Conservation (phyloP, 2,329 filamentous ascomycete genomes). For the Penicillium sp. region DNA sequence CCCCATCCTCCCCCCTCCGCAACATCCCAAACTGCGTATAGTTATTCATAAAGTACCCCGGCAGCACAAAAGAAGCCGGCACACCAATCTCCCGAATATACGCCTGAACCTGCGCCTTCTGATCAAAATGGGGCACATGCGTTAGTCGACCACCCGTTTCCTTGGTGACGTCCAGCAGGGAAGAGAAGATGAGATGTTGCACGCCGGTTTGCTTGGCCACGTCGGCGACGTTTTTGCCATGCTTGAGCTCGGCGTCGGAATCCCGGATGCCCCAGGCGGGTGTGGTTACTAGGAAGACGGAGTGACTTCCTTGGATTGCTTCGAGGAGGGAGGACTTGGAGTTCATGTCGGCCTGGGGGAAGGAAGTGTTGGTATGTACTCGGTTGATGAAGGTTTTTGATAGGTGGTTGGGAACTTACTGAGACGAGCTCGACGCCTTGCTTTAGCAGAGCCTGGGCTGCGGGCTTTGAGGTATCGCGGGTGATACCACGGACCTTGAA, state of each 20-base stretch:
- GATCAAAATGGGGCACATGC: slow-evolving; percentile 52
- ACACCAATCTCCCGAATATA: slow-evolving; percentile 55
- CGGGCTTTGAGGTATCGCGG: slow-evolving; percentile 49
- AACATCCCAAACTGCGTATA: slow-evolving; percentile 23
- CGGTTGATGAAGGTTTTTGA: slow-evolving; percentile 15
- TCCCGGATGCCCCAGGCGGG: slow-evolving; percentile 40
- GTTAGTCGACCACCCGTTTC: slow-evolving; percentile 35
- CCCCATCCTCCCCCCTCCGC: slow-evolving; percentile 26
- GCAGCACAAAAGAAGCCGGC: slow-evolving; percentile 55
- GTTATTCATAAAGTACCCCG: slow-evolving; percentile 59
- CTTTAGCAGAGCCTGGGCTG: slow-evolving; percentile 47
- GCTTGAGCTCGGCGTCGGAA: slow-evolving; percentile 28
- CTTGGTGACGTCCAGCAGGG: slow-evolving; percentile 33
- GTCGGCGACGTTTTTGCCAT: slow-evolving; percentile 44
- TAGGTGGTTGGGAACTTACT: slow-evolving; percentile 24
- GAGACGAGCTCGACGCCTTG: slow-evolving; percentile 55
- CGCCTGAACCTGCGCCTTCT: slow-evolving; percentile 58
- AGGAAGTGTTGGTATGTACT: slow-evolving; percentile 43
- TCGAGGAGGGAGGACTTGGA: not conserved
- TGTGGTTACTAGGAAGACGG: slow-evolving; percentile 52
- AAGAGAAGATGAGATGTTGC: slow-evolving; percentile 46
- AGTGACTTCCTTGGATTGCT: not conserved
- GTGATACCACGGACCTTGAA: slow-evolving; percentile 60
- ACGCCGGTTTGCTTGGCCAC: slow-evolving; percentile 38
- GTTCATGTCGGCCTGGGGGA: not conserved